Percentiles rank a stretch among this genome's conserved stretches.
phyloP scores from a whole-genome alignment of 2,329 filamentous ascomycete species.

The Tolypocladium pustulatum region DNA sequence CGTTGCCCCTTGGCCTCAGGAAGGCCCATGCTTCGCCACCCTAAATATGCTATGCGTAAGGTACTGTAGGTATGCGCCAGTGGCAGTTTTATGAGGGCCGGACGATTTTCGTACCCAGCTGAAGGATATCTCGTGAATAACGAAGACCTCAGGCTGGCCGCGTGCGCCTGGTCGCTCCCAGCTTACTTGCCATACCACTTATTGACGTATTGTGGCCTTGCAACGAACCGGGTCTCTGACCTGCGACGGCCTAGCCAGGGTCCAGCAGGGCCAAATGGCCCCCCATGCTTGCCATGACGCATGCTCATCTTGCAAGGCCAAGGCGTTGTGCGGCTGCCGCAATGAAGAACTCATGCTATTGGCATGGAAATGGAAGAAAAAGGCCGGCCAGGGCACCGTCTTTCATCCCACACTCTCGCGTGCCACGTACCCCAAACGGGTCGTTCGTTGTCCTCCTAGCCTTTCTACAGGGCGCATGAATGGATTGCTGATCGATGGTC shows the following conservation, averaged over 20 bases:
- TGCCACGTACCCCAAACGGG: too few species aligned
- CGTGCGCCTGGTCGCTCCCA: not conserved
- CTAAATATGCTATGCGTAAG: not conserved
- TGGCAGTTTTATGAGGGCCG: not conserved
- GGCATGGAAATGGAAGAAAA: not conserved
- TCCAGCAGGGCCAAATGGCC: not conserved
- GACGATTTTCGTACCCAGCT: not conserved
- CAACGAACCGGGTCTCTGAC: not conserved
- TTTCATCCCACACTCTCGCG: not conserved
- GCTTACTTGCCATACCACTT: not conserved
- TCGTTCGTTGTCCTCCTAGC: not conserved
- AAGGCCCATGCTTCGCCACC: constrained; percentile 2
- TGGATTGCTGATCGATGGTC: not conserved
- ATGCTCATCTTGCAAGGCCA: not conserved
- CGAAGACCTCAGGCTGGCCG: not conserved
- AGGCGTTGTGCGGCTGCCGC: not conserved
- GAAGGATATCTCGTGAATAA: not conserved
- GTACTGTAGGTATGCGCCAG: not conserved
- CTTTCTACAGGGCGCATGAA: not conserved
- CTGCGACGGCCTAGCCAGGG: not conserved
- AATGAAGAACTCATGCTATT: not conserved
- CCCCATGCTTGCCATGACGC: constrained; percentile 4
- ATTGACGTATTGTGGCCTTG: not conserved
- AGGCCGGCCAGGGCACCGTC: not conserved
- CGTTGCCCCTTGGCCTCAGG: not conserved